Evolutionary conservation across 257 asterid species (phyloP), one percentile per base, ranked within the genome.

Genomic region (Thymus quinquecostatus): DNA sequence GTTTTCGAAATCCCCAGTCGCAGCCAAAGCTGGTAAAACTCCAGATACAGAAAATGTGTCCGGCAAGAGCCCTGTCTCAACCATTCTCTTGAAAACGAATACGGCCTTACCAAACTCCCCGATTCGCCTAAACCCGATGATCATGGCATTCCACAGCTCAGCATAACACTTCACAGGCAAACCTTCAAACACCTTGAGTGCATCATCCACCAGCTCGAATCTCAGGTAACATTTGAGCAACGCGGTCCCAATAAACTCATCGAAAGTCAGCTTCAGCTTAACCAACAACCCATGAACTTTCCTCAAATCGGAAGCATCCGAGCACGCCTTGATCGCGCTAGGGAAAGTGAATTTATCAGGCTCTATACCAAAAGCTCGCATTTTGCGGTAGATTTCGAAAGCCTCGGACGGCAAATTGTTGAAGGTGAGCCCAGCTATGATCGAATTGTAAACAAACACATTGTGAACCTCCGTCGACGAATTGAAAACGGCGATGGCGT

Each of bases 341-440:
- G 97, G 98, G 72, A 87, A 86, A 72, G 96, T 88, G 66, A 79
- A 90, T 48, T 87, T 92, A 73, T 92, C 97, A 28, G 97, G 98
- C 66, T 63, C 72, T n/a, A 88, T 59, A 50, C 89, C 91, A 43
- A 34, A 30, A 66, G 68, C 44, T 60, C 90, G 84, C 98, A 92
- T 88, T 60, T 72, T 13, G 11, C 68, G 21, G 66, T 75, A 92
- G 11, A 88, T 75, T 9, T 79, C 81, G 45, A 83, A 76, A 57
- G 89, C 93, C 56, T 77, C 60, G 32, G 38, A 33, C 3, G 81
- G 78, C 49, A 80, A 51, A 54, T 72, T 82, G 71, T 86, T 82
- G 7, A 75, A n/a, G 34, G 88, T 69, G 41, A 88, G 79, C 8
- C 98, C 98, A 56, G 96, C 81, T 47, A 92, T 85, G 14, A 88